Base-by-base conservation (phyloP, 805 yeast species). In the Cyberlindnera japonica region DNA sequence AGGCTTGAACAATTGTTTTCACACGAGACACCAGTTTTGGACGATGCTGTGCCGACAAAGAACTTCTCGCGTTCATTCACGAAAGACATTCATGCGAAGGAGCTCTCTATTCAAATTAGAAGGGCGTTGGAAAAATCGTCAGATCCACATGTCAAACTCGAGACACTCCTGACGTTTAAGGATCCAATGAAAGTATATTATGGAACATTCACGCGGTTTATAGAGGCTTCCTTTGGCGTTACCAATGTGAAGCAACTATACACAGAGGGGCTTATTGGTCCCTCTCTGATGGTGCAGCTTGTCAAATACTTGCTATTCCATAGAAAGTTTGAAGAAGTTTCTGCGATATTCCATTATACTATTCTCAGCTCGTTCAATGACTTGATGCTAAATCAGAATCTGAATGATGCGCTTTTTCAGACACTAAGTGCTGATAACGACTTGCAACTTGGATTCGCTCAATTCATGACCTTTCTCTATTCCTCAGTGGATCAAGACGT, bases 81-180 rank as follows among this genome's bases (percentile, higher is more conserved):
- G 44, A 35, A 30, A 26, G 17, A 7, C 21, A 19, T 17, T 13
- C 31, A 10, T 15, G 36, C 9, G 14, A 35, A 14, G 18, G 5
- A 17, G 7, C 32, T 42, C 14, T 53, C 47, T 8, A 31, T 27
- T 12, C 12, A 30, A 1, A 31, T 51, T 11, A 20, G 26, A 7
- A 3, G 4, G 1, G 26, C 28, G 9, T 22, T 50, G 14, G 15
- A 33, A 4, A 33, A 30, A 7, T 31, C 44, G 2, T 47, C 51
- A 18, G 58, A 54, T 33, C 29, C 44, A 1, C 58, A 54, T 38
- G 38, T 44, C 13, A 46, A 44, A n/a, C 33, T 54, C 3, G 37
- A 38, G 6, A 31, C 36, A 3, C 13, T 54, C 15, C 29, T 54
- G 14, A 21, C 27, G 11, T 44, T 41, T 27, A 33, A 39, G 11